Evolutionary conservation across 331 rosid genomes (phyloP).

Genomic region (Pyrus hybrid): DNA sequence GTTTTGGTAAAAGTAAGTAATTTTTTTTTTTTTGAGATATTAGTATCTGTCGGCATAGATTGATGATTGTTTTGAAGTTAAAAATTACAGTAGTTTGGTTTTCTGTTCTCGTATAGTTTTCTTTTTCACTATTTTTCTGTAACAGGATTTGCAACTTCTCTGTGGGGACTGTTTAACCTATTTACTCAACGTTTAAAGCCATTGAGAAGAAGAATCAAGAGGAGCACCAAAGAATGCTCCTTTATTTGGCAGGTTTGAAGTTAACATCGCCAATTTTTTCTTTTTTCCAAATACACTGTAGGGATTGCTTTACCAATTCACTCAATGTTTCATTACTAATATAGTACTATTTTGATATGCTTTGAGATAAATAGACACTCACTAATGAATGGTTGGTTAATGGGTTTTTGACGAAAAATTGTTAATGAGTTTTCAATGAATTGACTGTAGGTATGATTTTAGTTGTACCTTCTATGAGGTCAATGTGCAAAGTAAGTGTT

Average conservation of each 20-base stretch:
- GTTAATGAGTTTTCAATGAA: neutral
- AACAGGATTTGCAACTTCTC: slow-evolving; percentile 23
- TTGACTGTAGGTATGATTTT: neutral
- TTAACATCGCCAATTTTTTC: neutral
- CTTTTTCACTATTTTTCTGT: neutral
- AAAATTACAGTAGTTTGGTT: too few species aligned
- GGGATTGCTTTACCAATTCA: too few species aligned
- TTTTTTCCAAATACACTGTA: neutral
- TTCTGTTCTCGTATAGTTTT: neutral
- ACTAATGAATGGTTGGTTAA: neutral
- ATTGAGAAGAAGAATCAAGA: slow-evolving; percentile 36
- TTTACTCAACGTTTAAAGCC: slow-evolving; percentile 52
- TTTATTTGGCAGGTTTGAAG: slow-evolving; percentile 46
- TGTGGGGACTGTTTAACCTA: slow-evolving; percentile 36
- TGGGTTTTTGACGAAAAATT: neutral
- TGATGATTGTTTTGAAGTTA: too few species aligned
- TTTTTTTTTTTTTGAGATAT: too few species aligned
- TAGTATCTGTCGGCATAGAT: too few species aligned
- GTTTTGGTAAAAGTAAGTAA: too few species aligned
- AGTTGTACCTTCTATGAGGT: neutral
- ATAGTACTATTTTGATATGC: neutral
- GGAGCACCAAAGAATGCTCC: slow-evolving; percentile 45
- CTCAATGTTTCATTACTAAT: neutral
- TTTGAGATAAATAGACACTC: neutral
- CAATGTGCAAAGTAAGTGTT: too few species aligned